A percentile compares a stretch with the other conserved stretches of the same genome.
Conservation (phyloP, 768 basidiomycete genomes). For the Podaxis pistillaris region DNA sequence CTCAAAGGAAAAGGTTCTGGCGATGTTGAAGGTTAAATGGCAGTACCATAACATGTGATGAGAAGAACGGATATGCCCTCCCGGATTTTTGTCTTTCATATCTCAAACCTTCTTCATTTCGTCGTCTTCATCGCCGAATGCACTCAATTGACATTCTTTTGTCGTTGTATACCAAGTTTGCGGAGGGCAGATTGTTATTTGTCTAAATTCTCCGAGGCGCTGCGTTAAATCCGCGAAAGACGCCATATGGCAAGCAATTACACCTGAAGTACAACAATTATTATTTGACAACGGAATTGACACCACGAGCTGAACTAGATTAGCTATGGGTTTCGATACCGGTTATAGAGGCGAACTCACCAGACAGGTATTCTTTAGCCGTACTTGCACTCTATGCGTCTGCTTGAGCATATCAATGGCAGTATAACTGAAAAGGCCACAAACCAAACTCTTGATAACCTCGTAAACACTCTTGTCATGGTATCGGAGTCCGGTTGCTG, state of each 20-base stretch:
- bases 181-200: too few relatives aligned
- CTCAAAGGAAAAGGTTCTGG: not conserved
- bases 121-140: too few relatives aligned
- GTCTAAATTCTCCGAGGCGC: too few relatives aligned
- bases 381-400: conserved; percentile 55
- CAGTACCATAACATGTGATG: too few relatives aligned
- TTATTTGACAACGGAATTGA: conserved; percentile 38
- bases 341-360: conserved; percentile 28
- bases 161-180: too few relatives aligned
- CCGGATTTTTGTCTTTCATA: not conserved
- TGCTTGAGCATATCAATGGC: not conserved
- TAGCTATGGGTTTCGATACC: not conserved
- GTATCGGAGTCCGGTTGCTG: conserved; percentile 74
- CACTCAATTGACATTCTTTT: too few relatives aligned
- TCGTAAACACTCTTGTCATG: conserved; percentile 89
- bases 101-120: not conserved
- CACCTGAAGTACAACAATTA: not conserved
- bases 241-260: not conserved
- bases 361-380: conserved; percentile 76
- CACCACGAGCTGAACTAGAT: conserved; percentile 32
- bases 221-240: too few relatives aligned
- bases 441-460: conserved; percentile 70
- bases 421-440: conserved; percentile 15
- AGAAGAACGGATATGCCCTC: too few relatives aligned
- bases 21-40: not conserved